Evolutionary conservation across 2,329 filamentous ascomycete species (phyloP).

Genomic region (Diaporthe amygdali): DNA sequence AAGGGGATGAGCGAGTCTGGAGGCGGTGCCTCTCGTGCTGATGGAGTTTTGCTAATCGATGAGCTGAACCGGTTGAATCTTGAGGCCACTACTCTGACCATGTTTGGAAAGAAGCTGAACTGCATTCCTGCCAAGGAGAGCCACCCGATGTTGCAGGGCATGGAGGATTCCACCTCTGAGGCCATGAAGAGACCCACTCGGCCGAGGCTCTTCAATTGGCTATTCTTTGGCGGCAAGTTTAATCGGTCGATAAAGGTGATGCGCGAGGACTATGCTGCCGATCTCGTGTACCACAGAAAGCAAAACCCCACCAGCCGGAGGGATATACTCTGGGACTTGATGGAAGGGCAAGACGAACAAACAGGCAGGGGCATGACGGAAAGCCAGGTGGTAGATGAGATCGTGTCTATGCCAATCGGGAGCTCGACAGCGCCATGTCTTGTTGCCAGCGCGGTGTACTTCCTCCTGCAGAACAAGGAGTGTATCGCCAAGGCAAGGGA

Average conservation of each 20-base stretch:
- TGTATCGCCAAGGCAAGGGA: conserved; percentile 53
- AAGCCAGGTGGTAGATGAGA: conserved; percentile 69
- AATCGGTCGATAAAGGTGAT: conserved; percentile 57
- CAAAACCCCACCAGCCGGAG: conserved; percentile 58
- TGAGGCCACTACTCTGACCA: conserved; percentile 53
- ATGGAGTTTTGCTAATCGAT: conserved; percentile 45
- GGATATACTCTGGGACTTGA: conserved; percentile 65
- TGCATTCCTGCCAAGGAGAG: conserved; percentile 47
- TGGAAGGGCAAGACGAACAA: conserved; percentile 64
- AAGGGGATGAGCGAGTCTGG: conserved; percentile 14
- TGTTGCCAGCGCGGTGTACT: conserved; percentile 52
- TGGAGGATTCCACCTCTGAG: conserved; percentile 61
- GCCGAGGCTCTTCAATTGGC: conserved; percentile 56
- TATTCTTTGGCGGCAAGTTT: conserved; percentile 58
- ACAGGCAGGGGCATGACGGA: conserved; percentile 64
- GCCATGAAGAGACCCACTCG: conserved; percentile 60
- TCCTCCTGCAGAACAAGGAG: conserved; percentile 56
- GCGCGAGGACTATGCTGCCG: conserved; percentile 55
- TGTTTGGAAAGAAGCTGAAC: conserved; percentile 57
- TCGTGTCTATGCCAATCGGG: conserved; percentile 70
- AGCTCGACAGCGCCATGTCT: conserved; percentile 54
- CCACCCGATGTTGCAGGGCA: conserved; percentile 55
- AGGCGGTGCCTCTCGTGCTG: background rate
- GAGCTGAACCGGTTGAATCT: conserved; percentile 61
- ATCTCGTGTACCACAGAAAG: conserved; percentile 62